phyloP scores from a whole-genome alignment of 2,329 filamentous ascomycete genomes.

The Colletotrichum magnum region DNA sequence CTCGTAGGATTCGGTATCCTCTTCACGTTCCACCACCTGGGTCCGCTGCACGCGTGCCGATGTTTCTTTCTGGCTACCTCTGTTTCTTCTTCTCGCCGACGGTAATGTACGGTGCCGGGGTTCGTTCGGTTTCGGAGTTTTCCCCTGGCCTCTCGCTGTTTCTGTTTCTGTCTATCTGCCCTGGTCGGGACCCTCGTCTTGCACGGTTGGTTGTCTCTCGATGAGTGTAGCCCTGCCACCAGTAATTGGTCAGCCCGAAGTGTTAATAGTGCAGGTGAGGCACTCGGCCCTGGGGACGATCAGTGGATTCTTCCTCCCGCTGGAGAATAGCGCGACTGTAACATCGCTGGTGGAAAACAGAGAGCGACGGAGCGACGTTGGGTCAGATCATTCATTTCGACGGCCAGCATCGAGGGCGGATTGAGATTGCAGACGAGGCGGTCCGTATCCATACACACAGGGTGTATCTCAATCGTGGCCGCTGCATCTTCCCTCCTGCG shows the following conservation, averaged over 20 bases:
- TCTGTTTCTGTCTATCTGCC: conserved; percentile 10
- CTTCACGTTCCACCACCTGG: conserved; percentile 1
- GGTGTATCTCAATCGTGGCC: neutral
- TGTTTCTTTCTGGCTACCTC: conserved; percentile 22
- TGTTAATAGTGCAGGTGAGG: conserved; percentile 42
- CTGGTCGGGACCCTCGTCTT: conserved; percentile 12
- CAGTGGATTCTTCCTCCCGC: conserved; percentile 41
- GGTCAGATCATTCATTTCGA: conserved; percentile 26
- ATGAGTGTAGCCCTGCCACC: conserved; percentile 7
- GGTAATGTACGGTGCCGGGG: neutral
- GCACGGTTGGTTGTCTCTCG: conserved; percentile 24
- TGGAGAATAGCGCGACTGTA: conserved; percentile 41
- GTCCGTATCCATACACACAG: neutral
- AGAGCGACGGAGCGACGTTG: conserved; percentile 5
- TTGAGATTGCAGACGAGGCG: conserved; percentile 10
- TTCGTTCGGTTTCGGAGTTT: conserved; percentile 36
- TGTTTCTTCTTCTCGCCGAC: neutral
- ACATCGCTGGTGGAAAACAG: conserved; percentile 33
- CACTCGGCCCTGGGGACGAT: conserved; percentile 39
- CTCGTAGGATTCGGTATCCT: neutral
- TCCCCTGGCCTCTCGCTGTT: conserved; percentile 14
- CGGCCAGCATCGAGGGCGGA: conserved; percentile 1
- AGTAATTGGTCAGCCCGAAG: conserved; percentile 40
- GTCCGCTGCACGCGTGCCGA: conserved; percentile 11
- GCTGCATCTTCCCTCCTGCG: neutral